Base-by-base conservation (phyloP, 176 grass and related monocot genomes). In the Juncus effusus region DNA sequence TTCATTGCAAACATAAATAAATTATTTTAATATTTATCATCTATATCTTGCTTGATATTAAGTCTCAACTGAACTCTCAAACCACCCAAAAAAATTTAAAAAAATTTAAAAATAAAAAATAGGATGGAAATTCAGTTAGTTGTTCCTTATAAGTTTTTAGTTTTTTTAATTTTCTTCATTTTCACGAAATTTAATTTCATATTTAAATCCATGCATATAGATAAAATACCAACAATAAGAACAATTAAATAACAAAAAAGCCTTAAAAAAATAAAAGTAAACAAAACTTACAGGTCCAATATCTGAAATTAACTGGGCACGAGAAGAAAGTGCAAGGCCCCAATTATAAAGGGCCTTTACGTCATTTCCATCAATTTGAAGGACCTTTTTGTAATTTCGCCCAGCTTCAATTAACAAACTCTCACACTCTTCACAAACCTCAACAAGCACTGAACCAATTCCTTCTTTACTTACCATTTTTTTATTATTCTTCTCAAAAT, bases 221-320 rank as follows among this genome's bases (percentile, higher is more conserved):
- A 0, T 28, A 28, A 28, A 28, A n/a, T n/a, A n/a, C n/a, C n/a
- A n/a, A n/a, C n/a, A 13, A 13, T 56, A 56, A 13, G 52, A 56
- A 47, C 39, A 69, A 8, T 15, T 12, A 78, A 3, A 36, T 2
- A 19, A 16, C 0, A 8, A 56, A 2, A 10, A 28, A 28, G 19
- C 19, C 19, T 28, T 28, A 28, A 28, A 28, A 52, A 64, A n/a
- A n/a, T n/a, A n/a, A n/a, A n/a, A n/a, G n/a, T n/a, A n/a, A n/a
- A n/a, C n/a, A n/a, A 56, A 51, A 42, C 87, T 86, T 91, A 96
- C 93, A 69, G 93, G 88, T 83, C 93, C 93, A 11, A 96, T 89
- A 77, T 96, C 93, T 10, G 88, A 80, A 77, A 96, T 86, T 68
- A 96, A 76, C 51, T 96, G 88, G 6, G 80, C 93, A 56, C 82